Conservation (phyloP, 495 filamentous ascomycete species). For the Aspergillus affinis region DNA sequence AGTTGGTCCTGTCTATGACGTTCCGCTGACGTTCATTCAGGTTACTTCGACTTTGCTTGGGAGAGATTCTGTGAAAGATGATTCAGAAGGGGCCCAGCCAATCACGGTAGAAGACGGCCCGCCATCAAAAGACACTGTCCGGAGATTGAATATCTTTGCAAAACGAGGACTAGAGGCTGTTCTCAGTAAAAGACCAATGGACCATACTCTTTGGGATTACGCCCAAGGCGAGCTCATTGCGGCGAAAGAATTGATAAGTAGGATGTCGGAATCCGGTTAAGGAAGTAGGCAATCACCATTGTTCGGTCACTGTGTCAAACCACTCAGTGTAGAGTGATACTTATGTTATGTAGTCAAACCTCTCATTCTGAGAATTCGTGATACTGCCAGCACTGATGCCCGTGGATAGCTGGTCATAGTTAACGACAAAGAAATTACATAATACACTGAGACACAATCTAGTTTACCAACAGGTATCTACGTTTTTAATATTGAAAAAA, state of each 20-base stretch:
- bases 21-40: conserved; percentile 5
- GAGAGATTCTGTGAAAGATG: conserved; percentile 8
- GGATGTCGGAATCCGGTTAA: conserved; percentile 52
- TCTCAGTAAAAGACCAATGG: conserved; percentile 57
- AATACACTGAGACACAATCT: too few species aligned
- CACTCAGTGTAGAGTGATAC: background rate
- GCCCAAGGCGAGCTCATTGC: conserved; percentile 74
- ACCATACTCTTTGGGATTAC: conserved; percentile 64
- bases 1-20: background rate
- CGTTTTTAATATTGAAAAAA: too few species aligned
- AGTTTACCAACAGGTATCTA: too few species aligned
- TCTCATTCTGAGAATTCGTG: too few species aligned
- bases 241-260: conserved; percentile 69
- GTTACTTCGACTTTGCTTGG: conserved; percentile 13
- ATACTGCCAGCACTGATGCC: too few species aligned
- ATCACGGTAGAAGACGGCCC: conserved; percentile 5
- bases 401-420: too few species aligned
- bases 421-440: too few species aligned
- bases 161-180: conserved; percentile 75
- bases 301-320: conserved; percentile 4
- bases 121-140: conserved; percentile 52
- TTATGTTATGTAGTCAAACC: background rate
- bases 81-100: conserved; percentile 7
- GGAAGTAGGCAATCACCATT: conserved; percentile 43
- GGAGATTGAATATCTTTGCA: conserved; percentile 69